Percentiles rank a stretch among this genome's conserved stretches.
Conservation (phyloP, 2,329 filamentous ascomycete species). For the Beauveria asiatica region DNA sequence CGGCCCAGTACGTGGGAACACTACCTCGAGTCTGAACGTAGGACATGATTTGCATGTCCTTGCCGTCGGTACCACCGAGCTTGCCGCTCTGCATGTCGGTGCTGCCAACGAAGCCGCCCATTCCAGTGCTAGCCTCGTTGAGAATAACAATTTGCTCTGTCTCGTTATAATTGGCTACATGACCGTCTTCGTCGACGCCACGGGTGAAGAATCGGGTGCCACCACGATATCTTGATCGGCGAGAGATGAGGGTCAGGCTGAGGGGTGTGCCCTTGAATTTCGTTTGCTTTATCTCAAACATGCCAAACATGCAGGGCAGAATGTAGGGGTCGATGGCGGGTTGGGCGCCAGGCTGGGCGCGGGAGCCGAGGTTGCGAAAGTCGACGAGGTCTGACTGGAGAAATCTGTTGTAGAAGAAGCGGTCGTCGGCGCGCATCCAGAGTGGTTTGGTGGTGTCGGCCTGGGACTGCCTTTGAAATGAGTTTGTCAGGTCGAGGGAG, state of each 20-base stretch:
- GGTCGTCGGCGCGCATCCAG: slow-evolving; percentile 89
- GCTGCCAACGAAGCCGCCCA: slow-evolving; percentile 74
- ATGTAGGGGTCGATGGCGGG: slow-evolving; percentile 82
- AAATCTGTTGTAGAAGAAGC: slow-evolving; percentile 98
- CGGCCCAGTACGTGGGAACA: slow-evolving; percentile 92
- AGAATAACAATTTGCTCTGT: slow-evolving; percentile 88
- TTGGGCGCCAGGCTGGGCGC: slow-evolving; percentile 61
- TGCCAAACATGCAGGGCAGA: slow-evolving; percentile 90
- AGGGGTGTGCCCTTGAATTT: slow-evolving; percentile 76
- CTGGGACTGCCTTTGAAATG: slow-evolving; percentile 86
- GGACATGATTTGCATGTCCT: slow-evolving; percentile 81
- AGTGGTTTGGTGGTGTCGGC: slow-evolving; percentile 63
- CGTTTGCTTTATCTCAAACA: slow-evolving; percentile 84
- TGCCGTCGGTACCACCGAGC: slow-evolving; percentile 46
- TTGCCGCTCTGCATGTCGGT: slow-evolving; percentile 68
- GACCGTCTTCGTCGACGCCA: slow-evolving; percentile 83
- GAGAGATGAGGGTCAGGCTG: slow-evolving; percentile 79
- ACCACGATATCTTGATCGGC: slow-evolving; percentile 77
- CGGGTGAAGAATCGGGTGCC: slow-evolving; percentile 94
- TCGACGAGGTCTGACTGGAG: slow-evolving; percentile 86
- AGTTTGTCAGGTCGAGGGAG: slow-evolving; percentile 92
- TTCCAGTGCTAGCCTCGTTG: slow-evolving; percentile 67
- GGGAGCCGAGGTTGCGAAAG: slow-evolving; percentile 59
- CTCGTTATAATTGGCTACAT: slow-evolving; percentile 99
- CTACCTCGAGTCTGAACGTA: slow-evolving; percentile 96